A percentile compares a stretch with the other conserved stretches of the same genome.
These are phyloP conservation scores for Candida cerambycidarum DNA, from an alignment of 805 yeast genomes.

Conservation along the genomic window DNA sequence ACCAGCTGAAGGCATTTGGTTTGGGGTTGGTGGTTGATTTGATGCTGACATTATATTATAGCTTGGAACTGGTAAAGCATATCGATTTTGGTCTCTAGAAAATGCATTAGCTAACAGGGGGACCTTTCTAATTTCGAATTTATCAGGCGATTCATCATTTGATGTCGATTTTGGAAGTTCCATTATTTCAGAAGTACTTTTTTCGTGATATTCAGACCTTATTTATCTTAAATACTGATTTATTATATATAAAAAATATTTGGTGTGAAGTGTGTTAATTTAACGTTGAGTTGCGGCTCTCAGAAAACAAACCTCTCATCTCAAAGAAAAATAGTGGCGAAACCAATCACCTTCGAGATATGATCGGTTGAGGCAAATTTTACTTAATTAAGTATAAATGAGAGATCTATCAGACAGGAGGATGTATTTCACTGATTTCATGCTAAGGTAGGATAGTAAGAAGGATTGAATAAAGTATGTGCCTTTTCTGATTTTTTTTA, in stretches of 20 bases:
- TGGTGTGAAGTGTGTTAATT: not conserved
- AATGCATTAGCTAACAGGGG: slow-evolving; percentile 10
- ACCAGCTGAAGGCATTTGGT: not conserved
- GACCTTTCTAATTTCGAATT: slow-evolving; percentile 6
- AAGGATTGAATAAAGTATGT: not conserved
- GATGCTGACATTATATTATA: slow-evolving; percentile 4
- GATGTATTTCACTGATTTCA: not conserved
- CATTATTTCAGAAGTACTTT: not conserved
- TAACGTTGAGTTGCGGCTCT: slow-evolving; percentile 8
- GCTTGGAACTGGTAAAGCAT: slow-evolving; percentile 6
- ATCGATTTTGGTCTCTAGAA: slow-evolving; percentile 7
- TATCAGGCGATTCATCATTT: slow-evolving; percentile 3
- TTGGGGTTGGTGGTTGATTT: not conserved
- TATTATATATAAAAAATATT: not conserved
- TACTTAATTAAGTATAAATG: too few relatives aligned
- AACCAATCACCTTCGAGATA: slow-evolving; percentile 5
- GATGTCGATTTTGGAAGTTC: slow-evolving; percentile 4
- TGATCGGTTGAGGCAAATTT: not conserved
- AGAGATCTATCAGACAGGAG: too few relatives aligned
- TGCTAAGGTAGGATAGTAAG: not conserved
- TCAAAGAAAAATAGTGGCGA: slow-evolving; percentile 1
- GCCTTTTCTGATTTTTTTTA: not conserved
- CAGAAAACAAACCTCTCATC: slow-evolving; percentile 8
- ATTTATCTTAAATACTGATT: not conserved
- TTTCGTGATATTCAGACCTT: not conserved